Evolutionary conservation across 495 filamentous ascomycete species (phyloP), one percentile per base, ranked within the genome.

Genomic region (Penicillium dipodomyicola): DNA sequence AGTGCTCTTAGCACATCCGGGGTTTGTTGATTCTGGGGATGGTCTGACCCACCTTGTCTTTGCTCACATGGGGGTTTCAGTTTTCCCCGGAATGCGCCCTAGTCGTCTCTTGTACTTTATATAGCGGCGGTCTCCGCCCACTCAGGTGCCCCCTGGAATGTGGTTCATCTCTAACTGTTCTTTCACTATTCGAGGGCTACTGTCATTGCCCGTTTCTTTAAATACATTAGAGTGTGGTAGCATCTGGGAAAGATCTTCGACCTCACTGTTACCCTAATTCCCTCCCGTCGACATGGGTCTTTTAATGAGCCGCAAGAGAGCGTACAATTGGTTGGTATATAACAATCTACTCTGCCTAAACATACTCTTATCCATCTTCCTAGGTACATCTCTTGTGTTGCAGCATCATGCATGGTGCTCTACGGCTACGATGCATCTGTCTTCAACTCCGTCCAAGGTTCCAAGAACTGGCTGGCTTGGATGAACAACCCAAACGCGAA

Each of bases 361-460:
- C 0, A 40, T 33, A 29, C 17, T 29, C 52, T 62, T 7, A 62
- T 15, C 7, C 10, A 11, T 1, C 1, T 29, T 4, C 42, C 2
- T 51, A 84, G 83, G 84, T 85, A 83, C 69, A 78, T 83, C 49
- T 83, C 84, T 44, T 68, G 82, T 27, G 79, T 86, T 48, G 83
- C 83, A 32, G 83, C 84, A 62, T 75, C 82, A 67, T 86, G 83
- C 64, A 87, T 87, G 84, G 82, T 85, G 15, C 71, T 87, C 15
- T 87, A 85, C 62, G 84, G 84, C 11, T 87, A 85, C 57, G 84
- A 87, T 76, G 82, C 83, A 25, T 84, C 82, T 1, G 82, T 86
- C 10, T 87, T 78, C 74, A 86, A 86, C 65, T 82, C 82, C 22
- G 80, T 85, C 19, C 83, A 84, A 61, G 80, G 78, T 25, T 83